Conservation (phyloP, 2,329 filamentous ascomycete species). For the Alternaria panax region DNA sequence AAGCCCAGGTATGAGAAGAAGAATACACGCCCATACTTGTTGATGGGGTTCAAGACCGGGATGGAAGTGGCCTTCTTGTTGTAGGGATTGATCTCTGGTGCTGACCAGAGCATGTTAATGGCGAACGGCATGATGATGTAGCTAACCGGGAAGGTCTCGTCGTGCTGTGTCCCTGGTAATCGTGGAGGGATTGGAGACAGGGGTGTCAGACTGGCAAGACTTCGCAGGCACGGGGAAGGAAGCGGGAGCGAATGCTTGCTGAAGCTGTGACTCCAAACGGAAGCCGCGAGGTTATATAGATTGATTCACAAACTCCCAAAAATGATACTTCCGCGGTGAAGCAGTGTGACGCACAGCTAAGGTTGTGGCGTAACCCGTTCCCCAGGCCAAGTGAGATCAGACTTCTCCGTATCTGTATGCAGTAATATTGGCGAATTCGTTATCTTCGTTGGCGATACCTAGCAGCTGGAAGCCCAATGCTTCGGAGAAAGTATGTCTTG, state of each 20-base stretch:
- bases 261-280: slow-evolving; percentile 23
- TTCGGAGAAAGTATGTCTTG: slow-evolving; percentile 28
- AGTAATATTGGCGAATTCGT: slow-evolving; percentile 31
- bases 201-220: slow-evolving; percentile 14
- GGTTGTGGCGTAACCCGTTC: slow-evolving; percentile 27
- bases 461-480: slow-evolving; percentile 14
- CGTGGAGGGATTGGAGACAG: slow-evolving; percentile 10
- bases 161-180: slow-evolving; percentile 2
- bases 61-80: slow-evolving; percentile 84
- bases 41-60: slow-evolving; percentile 77
- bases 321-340: slow-evolving; percentile 48
- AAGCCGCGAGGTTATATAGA: slow-evolving; percentile 36
- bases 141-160: slow-evolving; percentile 1
- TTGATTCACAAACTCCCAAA: slow-evolving; percentile 20
- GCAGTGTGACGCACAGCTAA: slow-evolving; percentile 36
- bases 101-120: slow-evolving; percentile 48
- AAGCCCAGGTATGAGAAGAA: slow-evolving; percentile 90
- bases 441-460: slow-evolving; percentile 34
- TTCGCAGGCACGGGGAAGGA: slow-evolving; percentile 14
- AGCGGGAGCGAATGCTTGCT: slow-evolving; percentile 23
- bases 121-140: slow-evolving; percentile 44
- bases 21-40: slow-evolving; percentile 85
- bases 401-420: slow-evolving; percentile 28
- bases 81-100: slow-evolving; percentile 81
- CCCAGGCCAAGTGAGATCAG: slow-evolving; percentile 34